Evolutionary conservation across 495 filamentous ascomycete species (phyloP).

Genomic region (Penicillium antarcticum): DNA sequence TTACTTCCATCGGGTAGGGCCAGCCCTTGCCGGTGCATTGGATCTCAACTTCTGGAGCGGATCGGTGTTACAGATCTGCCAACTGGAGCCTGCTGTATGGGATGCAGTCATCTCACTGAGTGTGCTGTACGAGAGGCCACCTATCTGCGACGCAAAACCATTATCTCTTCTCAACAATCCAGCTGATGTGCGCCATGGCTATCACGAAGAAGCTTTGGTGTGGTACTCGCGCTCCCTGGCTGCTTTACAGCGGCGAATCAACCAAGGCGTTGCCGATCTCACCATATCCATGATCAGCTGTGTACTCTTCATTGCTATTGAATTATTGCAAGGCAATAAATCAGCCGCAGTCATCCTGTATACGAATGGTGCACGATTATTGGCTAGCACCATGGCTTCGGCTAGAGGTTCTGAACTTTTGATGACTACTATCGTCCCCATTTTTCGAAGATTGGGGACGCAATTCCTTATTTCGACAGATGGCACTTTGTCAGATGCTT

Average conservation of each 20-base stretch:
- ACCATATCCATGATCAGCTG: constrained; percentile 45
- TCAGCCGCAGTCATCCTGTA: constrained; percentile 40
- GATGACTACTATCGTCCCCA: constrained; percentile 7
- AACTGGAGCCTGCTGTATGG: constrained; percentile 19
- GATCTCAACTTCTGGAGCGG: constrained; percentile 18
- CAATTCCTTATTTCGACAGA: constrained; percentile 7
- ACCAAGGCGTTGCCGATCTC: constrained; percentile 26
- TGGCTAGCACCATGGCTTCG: constrained; percentile 1
- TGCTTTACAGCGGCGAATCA: constrained; percentile 24
- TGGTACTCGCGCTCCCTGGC: constrained; percentile 50
- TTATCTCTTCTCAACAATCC: constrained; percentile 14
- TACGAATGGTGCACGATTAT: constrained; percentile 31
- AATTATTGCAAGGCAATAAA: constrained; percentile 48
- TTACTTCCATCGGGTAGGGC: constrained; percentile 17
- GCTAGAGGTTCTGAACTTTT: neutral
- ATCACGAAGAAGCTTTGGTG: constrained; percentile 17
- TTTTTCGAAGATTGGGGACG: constrained; percentile 15
- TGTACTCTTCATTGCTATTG: constrained; percentile 53
- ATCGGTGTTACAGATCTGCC: constrained; percentile 18
- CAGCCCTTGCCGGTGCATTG: constrained; percentile 12
- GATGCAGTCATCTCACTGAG: constrained; percentile 24
- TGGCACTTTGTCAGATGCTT: neutral
- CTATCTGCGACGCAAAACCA: constrained; percentile 12
- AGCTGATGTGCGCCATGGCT: constrained; percentile 7
- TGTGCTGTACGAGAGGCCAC: constrained; percentile 18